Percentiles rank a stretch among this genome's conserved stretches.
Evolutionary conservation across 768 basidiomycete species (phyloP).

Genomic region (Boletus rubroflammeus): DNA sequence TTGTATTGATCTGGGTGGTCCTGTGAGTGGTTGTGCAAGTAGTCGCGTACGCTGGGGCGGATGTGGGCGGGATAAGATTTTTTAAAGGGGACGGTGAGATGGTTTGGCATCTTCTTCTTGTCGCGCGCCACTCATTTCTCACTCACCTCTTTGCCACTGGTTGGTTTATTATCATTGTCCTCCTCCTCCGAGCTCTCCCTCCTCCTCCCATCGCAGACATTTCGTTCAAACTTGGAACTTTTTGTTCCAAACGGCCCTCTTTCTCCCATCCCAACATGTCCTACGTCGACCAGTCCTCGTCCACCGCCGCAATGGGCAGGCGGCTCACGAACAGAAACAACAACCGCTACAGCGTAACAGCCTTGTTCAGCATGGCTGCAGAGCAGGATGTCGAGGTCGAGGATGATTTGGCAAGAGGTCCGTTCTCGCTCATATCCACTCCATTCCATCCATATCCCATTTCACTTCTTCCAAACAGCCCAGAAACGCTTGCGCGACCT

Average conservation of each 20-base stretch:
- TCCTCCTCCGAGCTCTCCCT: background rate
- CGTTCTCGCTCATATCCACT: constrained; percentile 22
- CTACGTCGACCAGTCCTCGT: constrained; percentile 53
- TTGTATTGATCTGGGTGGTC: constrained; percentile 84
- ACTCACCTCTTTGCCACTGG: constrained; percentile 6
- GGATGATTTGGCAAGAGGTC: constrained; percentile 92
- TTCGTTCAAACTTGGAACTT: background rate
- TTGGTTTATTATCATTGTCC: constrained; percentile 7
- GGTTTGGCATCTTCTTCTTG: constrained; percentile 67
- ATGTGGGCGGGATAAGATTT: constrained; percentile 56
- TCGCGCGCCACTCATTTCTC: constrained; percentile 14
- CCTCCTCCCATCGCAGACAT: background rate
- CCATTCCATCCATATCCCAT: no score
- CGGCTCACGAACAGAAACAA: constrained; percentile 89
- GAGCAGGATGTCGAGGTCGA: constrained; percentile 98
- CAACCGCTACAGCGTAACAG: constrained; percentile 94
- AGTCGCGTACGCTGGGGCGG: constrained; percentile 52
- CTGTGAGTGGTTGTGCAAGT: constrained; percentile 64
- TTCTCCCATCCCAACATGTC: constrained; percentile 41
- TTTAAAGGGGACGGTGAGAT: constrained; percentile 73
- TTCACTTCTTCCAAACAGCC: constrained; percentile 45
- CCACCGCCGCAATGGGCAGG: constrained; percentile 63
- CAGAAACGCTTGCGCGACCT: constrained; percentile 96
- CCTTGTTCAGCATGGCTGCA: constrained; percentile 95
- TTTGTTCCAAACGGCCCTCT: constrained; percentile 3